Conservation (phyloP, 768 basidiomycete genomes). For the Suillus sp. region DNA sequence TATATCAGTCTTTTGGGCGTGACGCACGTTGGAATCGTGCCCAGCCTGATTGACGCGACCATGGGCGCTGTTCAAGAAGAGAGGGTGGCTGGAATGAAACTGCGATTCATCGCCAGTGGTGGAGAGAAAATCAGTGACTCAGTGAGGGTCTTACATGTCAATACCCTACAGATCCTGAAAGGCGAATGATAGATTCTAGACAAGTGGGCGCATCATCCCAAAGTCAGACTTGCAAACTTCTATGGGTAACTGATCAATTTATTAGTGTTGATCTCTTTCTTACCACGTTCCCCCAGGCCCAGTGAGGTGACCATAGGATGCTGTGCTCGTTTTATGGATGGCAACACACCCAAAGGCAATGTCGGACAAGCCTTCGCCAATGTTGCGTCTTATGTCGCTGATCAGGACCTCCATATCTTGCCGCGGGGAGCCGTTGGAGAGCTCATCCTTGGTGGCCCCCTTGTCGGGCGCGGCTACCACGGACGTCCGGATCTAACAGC, state of each 20-base stretch:
- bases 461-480: conserved; percentile 54
- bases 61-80: conserved; percentile 34
- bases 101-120: conserved; percentile 50
- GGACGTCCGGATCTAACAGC: conserved; percentile 45
- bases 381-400: conserved; percentile 43
- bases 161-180: neutral
- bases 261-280: neutral
- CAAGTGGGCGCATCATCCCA: conserved; percentile 49
- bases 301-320: conserved; percentile 57
- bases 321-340: conserved; percentile 45
- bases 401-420: conserved; percentile 42
- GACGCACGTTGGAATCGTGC: conserved; percentile 54
- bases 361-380: conserved; percentile 45
- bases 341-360: conserved; percentile 42
- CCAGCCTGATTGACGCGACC: conserved; percentile 54
- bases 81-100: conserved; percentile 34
- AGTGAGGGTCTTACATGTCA: conserved; percentile 30
- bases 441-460: conserved; percentile 50
- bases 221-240: conserved; percentile 49
- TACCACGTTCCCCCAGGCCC: conserved; percentile 31
- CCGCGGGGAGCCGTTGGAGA: conserved; percentile 49
- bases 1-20: conserved; percentile 43
- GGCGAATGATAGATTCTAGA: conserved; percentile 37
- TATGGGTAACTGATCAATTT: conserved; percentile 38
- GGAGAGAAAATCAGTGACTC: conserved; percentile 57